These are phyloP conservation scores for Phyllosticta citribraziliensis DNA, from an alignment of 2,329 filamentous ascomycete species.

Conservation along the genomic window DNA sequence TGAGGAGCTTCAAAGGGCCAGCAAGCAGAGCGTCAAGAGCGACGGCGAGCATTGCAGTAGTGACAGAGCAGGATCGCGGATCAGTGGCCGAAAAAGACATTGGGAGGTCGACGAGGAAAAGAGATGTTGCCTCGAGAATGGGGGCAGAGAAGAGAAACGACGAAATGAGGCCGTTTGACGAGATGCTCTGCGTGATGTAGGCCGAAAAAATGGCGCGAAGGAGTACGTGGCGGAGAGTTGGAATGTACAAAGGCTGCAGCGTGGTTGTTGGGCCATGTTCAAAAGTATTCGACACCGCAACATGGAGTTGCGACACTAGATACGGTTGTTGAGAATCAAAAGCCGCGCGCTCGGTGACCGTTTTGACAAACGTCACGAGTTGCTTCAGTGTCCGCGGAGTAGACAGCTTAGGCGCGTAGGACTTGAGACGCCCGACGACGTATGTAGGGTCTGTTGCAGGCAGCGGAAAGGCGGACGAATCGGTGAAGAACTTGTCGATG, in stretches of 20 bases:
- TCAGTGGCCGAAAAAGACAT: slow-evolving; percentile 27
- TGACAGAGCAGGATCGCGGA: slow-evolving; percentile 27
- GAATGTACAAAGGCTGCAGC: slow-evolving; percentile 14
- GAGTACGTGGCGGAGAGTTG: slow-evolving; percentile 42
- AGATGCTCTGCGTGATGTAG: slow-evolving; percentile 46
- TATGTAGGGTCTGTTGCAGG: slow-evolving; percentile 52
- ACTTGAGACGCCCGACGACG: slow-evolving; percentile 50
- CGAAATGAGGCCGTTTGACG: slow-evolving; percentile 18
- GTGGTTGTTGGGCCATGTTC: slow-evolving; percentile 33
- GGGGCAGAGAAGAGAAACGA: slow-evolving; percentile 23
- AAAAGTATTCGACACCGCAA: slow-evolving; percentile 37
- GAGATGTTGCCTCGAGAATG: slow-evolving; percentile 38
- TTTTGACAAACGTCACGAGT: slow-evolving; percentile 49
- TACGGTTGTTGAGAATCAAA: slow-evolving; percentile 48
- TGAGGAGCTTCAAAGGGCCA: slow-evolving; percentile 27
- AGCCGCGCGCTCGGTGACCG: slow-evolving; percentile 48
- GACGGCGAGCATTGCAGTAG: slow-evolving; percentile 30
- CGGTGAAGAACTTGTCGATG: slow-evolving; percentile 50
- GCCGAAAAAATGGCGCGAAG: slow-evolving; percentile 47
- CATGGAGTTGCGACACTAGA: slow-evolving; percentile 44
- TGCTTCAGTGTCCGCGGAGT: slow-evolving; percentile 42
- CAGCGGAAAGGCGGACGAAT: slow-evolving; percentile 50
- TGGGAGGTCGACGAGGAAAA: slow-evolving; percentile 33
- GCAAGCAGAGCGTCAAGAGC: slow-evolving; percentile 20
- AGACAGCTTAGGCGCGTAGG: slow-evolving; percentile 46